Evolutionary conservation across 2,329 filamentous ascomycete species (phyloP).

Genomic region (Tolypocladium paradoxum): DNA sequence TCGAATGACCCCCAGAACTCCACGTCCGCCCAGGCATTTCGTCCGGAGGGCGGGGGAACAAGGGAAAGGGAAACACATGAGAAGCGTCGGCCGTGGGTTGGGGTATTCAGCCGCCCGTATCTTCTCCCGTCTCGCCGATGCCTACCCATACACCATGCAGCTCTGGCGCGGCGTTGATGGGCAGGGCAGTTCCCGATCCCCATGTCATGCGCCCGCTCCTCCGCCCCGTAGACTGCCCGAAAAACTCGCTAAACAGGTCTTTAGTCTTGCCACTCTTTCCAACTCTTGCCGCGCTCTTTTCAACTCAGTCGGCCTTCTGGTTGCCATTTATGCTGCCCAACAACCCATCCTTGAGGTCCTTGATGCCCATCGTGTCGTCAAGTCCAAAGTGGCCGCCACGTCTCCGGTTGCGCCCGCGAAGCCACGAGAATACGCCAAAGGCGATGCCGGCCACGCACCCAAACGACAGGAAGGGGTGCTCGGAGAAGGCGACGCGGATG

Average conservation of each 20-base stretch:
- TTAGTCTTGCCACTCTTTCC: neutral
- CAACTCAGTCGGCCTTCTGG: constrained; percentile 22
- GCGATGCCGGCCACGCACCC: constrained; percentile 47
- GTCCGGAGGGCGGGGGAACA: neutral
- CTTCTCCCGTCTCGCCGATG: neutral
- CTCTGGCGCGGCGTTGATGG: neutral
- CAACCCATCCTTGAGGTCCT: constrained; percentile 53
- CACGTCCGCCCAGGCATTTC: neutral
- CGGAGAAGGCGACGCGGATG: constrained; percentile 44
- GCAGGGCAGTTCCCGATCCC: neutral
- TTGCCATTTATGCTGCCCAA: constrained; percentile 36
- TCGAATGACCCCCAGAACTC: constrained; percentile 4
- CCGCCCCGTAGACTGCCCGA: neutral
- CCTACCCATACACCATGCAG: too few relatives aligned
- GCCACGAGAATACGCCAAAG: constrained; percentile 41
- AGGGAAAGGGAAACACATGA: neutral
- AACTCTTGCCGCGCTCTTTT: neutral
- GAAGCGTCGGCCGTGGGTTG: neutral
- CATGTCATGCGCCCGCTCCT: neutral
- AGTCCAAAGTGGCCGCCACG: constrained; percentile 51
- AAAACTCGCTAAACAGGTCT: neutral
- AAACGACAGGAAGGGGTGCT: constrained; percentile 48
- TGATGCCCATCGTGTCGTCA: constrained; percentile 41
- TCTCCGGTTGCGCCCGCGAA: constrained; percentile 43
- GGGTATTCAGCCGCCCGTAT: neutral